Conservation (phyloP, 2,329 filamentous ascomycete genomes). For the Penicillium paneum region DNA sequence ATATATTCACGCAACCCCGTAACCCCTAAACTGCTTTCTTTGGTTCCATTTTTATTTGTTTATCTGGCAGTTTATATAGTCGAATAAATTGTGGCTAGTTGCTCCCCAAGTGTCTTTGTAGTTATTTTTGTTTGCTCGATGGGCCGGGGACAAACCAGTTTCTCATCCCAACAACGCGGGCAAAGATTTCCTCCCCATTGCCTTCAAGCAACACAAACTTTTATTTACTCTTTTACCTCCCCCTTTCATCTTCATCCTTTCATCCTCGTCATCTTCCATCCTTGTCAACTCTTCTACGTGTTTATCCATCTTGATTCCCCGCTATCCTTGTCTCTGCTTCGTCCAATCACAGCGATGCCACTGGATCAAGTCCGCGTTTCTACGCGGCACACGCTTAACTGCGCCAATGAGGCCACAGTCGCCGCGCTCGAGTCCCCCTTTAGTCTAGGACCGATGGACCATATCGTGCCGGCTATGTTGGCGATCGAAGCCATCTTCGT, state of each 20-base stretch:
- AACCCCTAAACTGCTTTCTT: not conserved
- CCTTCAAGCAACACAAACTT: not conserved
- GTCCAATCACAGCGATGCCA: not conserved
- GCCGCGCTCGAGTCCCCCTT: not conserved
- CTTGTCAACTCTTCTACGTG: not conserved
- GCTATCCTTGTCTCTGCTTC: not conserved
- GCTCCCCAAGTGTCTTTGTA: not conserved
- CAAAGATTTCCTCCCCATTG: not conserved
- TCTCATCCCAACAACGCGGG: not conserved
- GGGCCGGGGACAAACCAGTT: not conserved
- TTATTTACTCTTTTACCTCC: not conserved
- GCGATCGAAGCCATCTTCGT: constrained; percentile 1
- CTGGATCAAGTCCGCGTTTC: not conserved
- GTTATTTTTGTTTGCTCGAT: not conserved
- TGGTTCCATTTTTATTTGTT: not conserved
- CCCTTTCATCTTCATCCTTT: not conserved
- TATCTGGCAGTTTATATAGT: not conserved
- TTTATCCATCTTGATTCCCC: not conserved
- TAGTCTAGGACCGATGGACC: not conserved
- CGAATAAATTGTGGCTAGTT: not conserved
- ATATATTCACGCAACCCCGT: not conserved
- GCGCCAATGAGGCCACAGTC: constrained; percentile 1
- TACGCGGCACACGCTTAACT: constrained; percentile 4
- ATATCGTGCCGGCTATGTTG: not conserved
- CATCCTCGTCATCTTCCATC: not conserved